Percentiles rank a stretch among this genome's conserved stretches.
These are phyloP conservation scores for Chenopodium berlandieri DNA, from an alignment of 148 eudicot species.

Conservation along the genomic window DNA sequence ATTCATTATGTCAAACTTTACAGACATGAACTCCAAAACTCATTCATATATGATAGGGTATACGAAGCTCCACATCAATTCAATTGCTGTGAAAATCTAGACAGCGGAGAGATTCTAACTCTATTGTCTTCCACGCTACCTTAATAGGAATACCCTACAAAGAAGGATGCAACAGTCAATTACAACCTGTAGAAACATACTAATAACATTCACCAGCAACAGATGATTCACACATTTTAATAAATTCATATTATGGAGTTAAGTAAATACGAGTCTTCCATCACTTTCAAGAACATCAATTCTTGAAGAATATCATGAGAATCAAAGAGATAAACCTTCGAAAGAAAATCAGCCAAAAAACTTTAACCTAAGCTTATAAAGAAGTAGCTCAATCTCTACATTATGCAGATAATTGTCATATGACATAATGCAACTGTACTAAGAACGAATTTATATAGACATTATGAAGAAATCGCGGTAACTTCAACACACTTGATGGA, in stretches of 20 bases:
- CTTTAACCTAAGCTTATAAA: neutral
- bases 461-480: too few relatives aligned
- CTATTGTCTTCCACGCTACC: constrained; percentile 5
- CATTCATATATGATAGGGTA: neutral
- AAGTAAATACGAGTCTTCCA: too few relatives aligned
- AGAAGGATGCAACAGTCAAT: constrained; percentile 7
- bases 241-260: too few relatives aligned
- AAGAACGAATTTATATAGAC: too few relatives aligned
- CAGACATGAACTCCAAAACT: neutral
- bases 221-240: neutral
- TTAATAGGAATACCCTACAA: neutral
- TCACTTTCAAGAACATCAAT: too few relatives aligned
- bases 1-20: constrained; percentile 17
- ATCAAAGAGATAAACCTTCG: too few relatives aligned
- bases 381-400: neutral
- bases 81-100: neutral
- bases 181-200: neutral
- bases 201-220: neutral
- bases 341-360: neutral
- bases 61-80: neutral
- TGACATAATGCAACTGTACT: neutral
- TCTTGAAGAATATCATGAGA: too few relatives aligned
- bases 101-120: neutral
- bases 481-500: neutral
- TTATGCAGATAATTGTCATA: neutral